Evolutionary conservation across 176 grass and related monocot species (phyloP), one percentile per base, ranked within the genome.

Genomic region (Chrysopogon serrulatus): DNA sequence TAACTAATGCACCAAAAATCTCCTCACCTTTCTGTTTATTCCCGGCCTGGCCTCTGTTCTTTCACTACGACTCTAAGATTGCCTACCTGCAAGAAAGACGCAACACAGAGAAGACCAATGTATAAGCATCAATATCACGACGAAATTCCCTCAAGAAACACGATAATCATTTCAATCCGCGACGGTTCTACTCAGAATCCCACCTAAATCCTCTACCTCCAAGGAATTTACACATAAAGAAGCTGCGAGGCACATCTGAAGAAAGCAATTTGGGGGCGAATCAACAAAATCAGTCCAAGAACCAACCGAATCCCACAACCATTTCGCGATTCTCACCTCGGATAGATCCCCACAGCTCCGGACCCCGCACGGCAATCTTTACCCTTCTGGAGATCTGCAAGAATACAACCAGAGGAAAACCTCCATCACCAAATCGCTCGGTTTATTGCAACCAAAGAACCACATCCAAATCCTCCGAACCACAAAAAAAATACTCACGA

Each of bases 401-500:
- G 26, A 65, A 14, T 6, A 32, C 13, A 78, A 43, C 12, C 35
- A 54, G 4, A 78, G 10, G 27, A 42, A 32, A 19, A 65, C 18
- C 23, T 15, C 15, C 45, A 84, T 80, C 45, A 84, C 21, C 11
- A 84, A 67, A 80, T 43, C 18, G 28, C 42, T 44, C 45, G 7
- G 62, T 67, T 7, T 27, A 80, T 39, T 6, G 5, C 81, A 73
- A 72, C 56, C 73, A 42, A 63, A 44, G 43, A 16, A 41, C 1
- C 8, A 10, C 44, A 34, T 12, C 56, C 6, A 64, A 33, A 33
- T 65, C 6, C 7, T 21, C 44, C 40, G 5, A 86, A 42, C 28
- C 18, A 65, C 56, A n/a, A 37, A n/a, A 68, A 69, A 74, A 67
- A 10, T 40, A 4, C 87, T 45, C 47, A 75, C 76, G 60, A 75